Evolutionary conservation across 129 eudicot species (phyloP).

Genomic region (Escallonia herrerae): DNA sequence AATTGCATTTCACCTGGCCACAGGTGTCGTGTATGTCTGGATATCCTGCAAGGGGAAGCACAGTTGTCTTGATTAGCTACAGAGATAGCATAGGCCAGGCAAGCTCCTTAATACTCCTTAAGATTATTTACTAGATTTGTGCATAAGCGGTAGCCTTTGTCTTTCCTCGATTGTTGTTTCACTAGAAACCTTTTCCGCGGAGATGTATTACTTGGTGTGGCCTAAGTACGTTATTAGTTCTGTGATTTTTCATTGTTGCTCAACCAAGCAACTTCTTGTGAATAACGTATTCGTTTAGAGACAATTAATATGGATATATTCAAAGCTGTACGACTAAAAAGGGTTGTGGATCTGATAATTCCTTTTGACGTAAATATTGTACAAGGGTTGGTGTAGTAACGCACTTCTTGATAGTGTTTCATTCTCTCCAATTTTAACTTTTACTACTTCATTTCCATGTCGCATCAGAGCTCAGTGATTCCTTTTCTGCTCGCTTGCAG

Average conservation of each 20-base stretch:
- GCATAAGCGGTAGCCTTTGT: too few species aligned
- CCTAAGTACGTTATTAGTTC: too few species aligned
- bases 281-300: too few species aligned
- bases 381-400: too few species aligned
- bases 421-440: not conserved
- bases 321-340: too few species aligned
- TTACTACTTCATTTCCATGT: not conserved
- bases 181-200: not conserved
- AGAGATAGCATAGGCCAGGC: constrained; percentile 54
- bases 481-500: constrained; percentile 37
- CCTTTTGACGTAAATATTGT: too few species aligned
- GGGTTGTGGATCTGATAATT: too few species aligned
- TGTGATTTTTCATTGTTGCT: too few species aligned
- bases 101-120: constrained; percentile 25
- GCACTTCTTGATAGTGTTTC: too few species aligned
- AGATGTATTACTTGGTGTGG: not conserved
- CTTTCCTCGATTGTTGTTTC: too few species aligned
- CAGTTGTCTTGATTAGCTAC: constrained; percentile 59
- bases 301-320: too few species aligned
- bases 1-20: constrained; percentile 80
- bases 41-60: constrained; percentile 72
- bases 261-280: too few species aligned
- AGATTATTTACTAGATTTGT: not conserved
- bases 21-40: constrained; percentile 74
- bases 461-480: constrained; percentile 7